Base-by-base conservation (phyloP, 129 eudicot species). In the Saposhnikovia divaricata region DNA sequence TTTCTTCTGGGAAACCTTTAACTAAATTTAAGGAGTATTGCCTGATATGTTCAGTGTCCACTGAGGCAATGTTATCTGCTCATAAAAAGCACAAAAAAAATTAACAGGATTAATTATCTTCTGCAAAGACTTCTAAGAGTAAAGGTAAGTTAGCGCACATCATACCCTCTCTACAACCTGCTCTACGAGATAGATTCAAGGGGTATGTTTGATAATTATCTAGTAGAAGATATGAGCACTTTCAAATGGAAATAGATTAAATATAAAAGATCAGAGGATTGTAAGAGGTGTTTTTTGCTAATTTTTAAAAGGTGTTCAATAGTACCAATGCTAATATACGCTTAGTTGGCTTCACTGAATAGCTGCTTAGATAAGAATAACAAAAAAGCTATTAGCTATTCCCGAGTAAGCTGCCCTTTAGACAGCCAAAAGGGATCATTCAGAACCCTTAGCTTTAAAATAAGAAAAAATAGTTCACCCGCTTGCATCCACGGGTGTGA, bases 21-120 rank as follows among this genome's bases (percentile, higher is more conserved):
- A 85, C 18, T 47, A 44, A 43, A 15, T 85, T 78, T 18, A 88
- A 31, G 71, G 83, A 63, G n/a, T 81, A 65, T 68, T 23, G 83
- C 75, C 81, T 83, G 21, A 87, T 89, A 50, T 31, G 65, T 70
- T 88, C 81, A 0, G 90, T 86, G 50, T 86, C 87, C 21, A 82
- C 79, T 68, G 88, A 76, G 42, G 23, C 16, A 27, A 65, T 83
- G 47, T 57, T 38, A 86, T 83, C 93, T 84, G 74, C 44, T 73
- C 19, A 42, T 9, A 45, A 42, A 9, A 72, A 73, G 38, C 34
- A 72, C 37, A 44, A 12, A 44, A 10, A n/a, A 2, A 31, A 0
- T 18, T 23, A 72, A 72, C 47, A 72, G 11, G 9, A 70, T 13
- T 39, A 69, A 11, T 69, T 18, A 19, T 51, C 6, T 18, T 16